Evolutionary conservation across 192 early-diverging fungal species (phyloP), one percentile per base, ranked within the genome.

Genomic region (Coemansia pectinata): DNA sequence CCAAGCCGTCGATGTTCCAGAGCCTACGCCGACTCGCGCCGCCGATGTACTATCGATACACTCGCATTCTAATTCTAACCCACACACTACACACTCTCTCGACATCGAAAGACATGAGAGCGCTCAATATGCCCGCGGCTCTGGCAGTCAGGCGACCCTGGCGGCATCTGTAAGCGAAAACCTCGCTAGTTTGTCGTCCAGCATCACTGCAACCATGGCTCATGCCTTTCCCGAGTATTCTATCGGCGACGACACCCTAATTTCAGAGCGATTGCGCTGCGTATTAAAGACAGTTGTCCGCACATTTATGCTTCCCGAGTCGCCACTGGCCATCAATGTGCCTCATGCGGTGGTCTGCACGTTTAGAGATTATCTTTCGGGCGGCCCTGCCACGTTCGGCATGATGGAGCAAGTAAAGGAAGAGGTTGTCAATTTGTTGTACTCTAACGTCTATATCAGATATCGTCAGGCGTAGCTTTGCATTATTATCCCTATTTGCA

Each of bases 361-460:
- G 8, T 57, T 62, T 21, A 63, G 55, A n/a, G 55, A 2, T 5
- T 80, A 71, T 65, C 45, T 72, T 38, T 27, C 23, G 9, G 78
- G 78, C 6, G 66, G 47, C 17, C 29, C 44, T 5, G 62, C 74
- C 48, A 44, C 69, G 0, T 80, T 70, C 45, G 72, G 66, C 0
- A 33, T 58, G 45, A 48, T 80, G 45, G 78, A 80, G 29, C 38
- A 62, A 12, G 57, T 61, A 14, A 80, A 72, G 29, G 47, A 75
- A 21, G 66, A 69, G 15, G 72, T 75, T 6, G 55, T 80, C n/a
- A 63, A 72, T n/a, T 47, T 80, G 23, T 38, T 80, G 27, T 73
- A 80, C 39, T 40, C 69, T 11, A 80, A 80, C 44, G 73, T 81
- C 3, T 75, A 81, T 60, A 66, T 76, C 25, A 36, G 59, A 39